Evolutionary conservation across 768 basidiomycete genomes (phyloP).

Genomic region (Xerocomellus chrysenteron): DNA sequence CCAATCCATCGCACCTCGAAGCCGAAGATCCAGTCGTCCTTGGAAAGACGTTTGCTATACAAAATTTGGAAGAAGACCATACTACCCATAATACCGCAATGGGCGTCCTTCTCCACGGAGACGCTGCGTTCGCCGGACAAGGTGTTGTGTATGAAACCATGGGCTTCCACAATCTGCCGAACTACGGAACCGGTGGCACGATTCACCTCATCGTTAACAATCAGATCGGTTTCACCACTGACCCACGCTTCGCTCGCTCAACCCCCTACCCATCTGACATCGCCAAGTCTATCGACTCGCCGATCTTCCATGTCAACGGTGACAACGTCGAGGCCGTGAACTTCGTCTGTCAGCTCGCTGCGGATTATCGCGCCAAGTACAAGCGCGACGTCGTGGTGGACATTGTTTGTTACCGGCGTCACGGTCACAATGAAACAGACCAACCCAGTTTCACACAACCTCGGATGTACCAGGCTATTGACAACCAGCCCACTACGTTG

Average conservation of each 20-base stretch:
- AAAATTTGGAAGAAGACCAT: conserved; percentile 91
- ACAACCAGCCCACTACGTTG: conserved; percentile 88
- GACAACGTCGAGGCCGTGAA: conserved; percentile 98
- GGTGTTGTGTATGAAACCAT: conserved; percentile 99
- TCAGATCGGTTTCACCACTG: conserved; percentile 99
- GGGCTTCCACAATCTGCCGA: conserved; percentile 94
- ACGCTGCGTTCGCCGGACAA: conserved; percentile 98
- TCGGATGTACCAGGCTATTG: conserved; percentile 96
- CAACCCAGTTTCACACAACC: conserved; percentile 99
- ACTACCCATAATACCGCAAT: conserved; percentile 80
- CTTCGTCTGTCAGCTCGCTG: conserved; percentile 96
- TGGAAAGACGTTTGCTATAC: conserved; percentile 96
- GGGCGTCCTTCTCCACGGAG: conserved; percentile 94
- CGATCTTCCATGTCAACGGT: conserved; percentile 99
- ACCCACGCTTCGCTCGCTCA: conserved; percentile 95
- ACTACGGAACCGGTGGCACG: conserved; percentile 96
- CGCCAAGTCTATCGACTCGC: conserved; percentile 96
- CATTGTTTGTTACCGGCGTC: conserved; percentile 97
- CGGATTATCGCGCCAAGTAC: conserved; percentile 97
- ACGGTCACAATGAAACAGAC: conserved; percentile 99
- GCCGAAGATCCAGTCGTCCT: conserved; percentile 98
- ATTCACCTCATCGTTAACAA: conserved; percentile 99
- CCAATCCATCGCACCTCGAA: conserved; percentile 98
- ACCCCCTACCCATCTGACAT: conserved; percentile 98
- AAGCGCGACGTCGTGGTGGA: conserved; percentile 99